Conservation (phyloP, 2,329 filamentous ascomycete species). For the Alternaria metachromatica region DNA sequence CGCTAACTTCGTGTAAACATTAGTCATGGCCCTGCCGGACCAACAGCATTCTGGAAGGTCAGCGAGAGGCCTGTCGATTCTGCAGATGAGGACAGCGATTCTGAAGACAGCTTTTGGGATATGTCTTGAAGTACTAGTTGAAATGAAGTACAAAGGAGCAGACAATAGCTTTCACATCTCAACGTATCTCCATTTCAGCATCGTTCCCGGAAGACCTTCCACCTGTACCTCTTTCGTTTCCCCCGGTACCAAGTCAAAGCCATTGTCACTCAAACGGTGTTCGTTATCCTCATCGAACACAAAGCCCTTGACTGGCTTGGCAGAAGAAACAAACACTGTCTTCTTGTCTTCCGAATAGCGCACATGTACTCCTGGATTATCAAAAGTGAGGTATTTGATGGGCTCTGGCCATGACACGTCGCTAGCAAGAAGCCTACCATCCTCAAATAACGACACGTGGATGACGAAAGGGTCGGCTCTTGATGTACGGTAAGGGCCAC, state of each 20-base stretch:
- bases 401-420: constrained; percentile 67
- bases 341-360: constrained; percentile 40
- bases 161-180: constrained; percentile 13
- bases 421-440: constrained; percentile 56
- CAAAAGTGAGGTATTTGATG: constrained; percentile 64
- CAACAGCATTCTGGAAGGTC: constrained; percentile 80
- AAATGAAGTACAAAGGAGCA: not conserved
- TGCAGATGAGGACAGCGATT: constrained; percentile 14
- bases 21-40: constrained; percentile 71
- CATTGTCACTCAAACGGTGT: constrained; percentile 33
- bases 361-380: constrained; percentile 54
- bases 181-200: constrained; percentile 30
- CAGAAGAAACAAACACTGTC: constrained; percentile 53
- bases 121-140: not conserved
- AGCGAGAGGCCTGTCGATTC: constrained; percentile 51
- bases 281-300: constrained; percentile 52
- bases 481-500: constrained; percentile 53
- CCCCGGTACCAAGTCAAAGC: constrained; percentile 36
- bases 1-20: not conserved
- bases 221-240: constrained; percentile 23
- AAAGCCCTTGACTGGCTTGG: constrained; percentile 63
- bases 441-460: constrained; percentile 58
- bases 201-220: constrained; percentile 5
- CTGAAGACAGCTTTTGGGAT: not conserved
- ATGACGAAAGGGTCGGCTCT: constrained; percentile 61